Percentiles rank a stretch among this genome's conserved stretches.
phyloP scores from a whole-genome alignment of 306 rosid species.

The Citrullus amarus region DNA sequence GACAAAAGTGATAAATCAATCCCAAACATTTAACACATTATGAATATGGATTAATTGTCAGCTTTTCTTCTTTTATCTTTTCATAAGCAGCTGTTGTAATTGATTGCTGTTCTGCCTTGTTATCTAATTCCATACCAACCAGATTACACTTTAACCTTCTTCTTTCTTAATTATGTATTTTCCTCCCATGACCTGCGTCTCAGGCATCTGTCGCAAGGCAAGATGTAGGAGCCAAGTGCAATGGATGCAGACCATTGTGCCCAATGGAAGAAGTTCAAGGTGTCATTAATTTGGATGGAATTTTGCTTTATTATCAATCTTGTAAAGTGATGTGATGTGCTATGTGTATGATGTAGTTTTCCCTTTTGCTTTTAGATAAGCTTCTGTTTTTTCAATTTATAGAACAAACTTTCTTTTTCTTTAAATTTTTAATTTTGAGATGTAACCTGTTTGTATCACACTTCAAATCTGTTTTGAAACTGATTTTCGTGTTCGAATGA shows the following conservation, averaged over 20 bases:
- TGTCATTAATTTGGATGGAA: neutral
- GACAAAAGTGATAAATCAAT: neutral
- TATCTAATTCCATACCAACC: neutral
- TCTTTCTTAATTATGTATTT: neutral
- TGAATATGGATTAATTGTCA: neutral
- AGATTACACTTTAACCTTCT: neutral
- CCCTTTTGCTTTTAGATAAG: neutral
- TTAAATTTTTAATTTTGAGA: neutral
- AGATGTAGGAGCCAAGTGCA: neutral
- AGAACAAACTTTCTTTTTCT: neutral
- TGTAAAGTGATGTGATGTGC: neutral
- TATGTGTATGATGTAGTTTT: neutral
- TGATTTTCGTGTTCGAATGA: neutral
- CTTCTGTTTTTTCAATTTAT: neutral
- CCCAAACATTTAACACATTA: neutral
- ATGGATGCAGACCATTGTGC: neutral
- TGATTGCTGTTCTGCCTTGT: neutral
- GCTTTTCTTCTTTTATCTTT: neutral
- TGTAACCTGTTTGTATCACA: neutral
- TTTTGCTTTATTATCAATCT: neutral
- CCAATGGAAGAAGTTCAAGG: neutral
- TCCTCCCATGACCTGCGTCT: neutral
- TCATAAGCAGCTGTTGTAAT: neutral
- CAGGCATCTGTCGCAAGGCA: constrained; percentile 6
- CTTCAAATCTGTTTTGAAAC: neutral